Evolutionary conservation across 2,329 filamentous ascomycete species (phyloP).

Genomic region (Apiospora saccharicola): DNA sequence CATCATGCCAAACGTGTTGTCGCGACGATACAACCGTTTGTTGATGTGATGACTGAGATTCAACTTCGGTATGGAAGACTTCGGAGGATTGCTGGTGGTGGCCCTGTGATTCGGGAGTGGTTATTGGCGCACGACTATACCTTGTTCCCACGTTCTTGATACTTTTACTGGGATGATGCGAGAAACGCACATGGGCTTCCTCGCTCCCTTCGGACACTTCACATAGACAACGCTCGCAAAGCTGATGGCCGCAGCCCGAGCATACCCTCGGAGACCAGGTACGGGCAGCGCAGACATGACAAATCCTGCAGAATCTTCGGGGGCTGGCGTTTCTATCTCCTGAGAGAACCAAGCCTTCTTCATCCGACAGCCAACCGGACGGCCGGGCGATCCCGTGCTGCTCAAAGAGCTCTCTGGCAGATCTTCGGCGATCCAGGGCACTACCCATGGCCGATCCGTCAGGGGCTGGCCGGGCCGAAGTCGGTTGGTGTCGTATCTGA

Average conservation of each 20-base stretch:
- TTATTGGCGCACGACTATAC: neutral
- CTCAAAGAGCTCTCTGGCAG: constrained; percentile 56
- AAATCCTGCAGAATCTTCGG: constrained; percentile 46
- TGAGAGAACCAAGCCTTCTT: constrained; percentile 41
- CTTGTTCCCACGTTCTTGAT: constrained; percentile 30
- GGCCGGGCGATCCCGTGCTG: constrained; percentile 55
- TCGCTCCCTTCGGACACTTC: constrained; percentile 40
- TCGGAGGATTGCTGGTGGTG: neutral
- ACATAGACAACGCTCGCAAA: constrained; percentile 56
- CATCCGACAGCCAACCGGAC: constrained; percentile 54
- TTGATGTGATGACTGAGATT: neutral
- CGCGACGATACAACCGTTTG: neutral
- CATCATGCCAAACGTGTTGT: neutral
- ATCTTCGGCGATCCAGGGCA: constrained; percentile 47
- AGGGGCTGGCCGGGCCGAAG: constrained; percentile 29
- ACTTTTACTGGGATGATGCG: constrained; percentile 32
- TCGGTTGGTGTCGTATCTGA: constrained; percentile 25
- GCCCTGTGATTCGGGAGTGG: neutral
- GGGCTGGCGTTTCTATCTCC: constrained; percentile 44
- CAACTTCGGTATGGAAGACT: neutral
- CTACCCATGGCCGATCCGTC: constrained; percentile 38
- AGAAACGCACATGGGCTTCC: constrained; percentile 33
- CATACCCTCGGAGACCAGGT: constrained; percentile 51
- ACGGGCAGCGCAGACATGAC: constrained; percentile 57
- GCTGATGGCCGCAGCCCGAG: constrained; percentile 57